Evolutionary conservation across 805 yeast genomes (phyloP), one percentile per base, ranked within the genome.

Genomic region (Myxozyma vanderwaltii): DNA sequence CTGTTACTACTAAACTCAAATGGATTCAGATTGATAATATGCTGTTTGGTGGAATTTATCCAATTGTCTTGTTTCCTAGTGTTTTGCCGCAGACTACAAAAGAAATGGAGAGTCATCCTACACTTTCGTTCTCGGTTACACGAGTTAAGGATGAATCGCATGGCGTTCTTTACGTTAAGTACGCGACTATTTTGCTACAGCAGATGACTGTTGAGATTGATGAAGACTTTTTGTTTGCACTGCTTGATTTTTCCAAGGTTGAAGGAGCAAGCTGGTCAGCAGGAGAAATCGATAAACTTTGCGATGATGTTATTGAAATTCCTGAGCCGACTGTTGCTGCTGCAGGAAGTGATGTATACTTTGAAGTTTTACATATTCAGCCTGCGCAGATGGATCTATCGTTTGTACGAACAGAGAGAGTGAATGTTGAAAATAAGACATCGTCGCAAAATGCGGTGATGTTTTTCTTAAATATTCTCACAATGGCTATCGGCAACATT

Each of bases 11-110:
- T 75, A 91, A 90, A 69, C 73, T 91, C 67, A 91, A 92, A 70
- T 95, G 99, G 99, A 76, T 94, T 33, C 99, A 94, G 72, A 79
- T 92, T 49, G 99, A 94, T 71, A 92, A 94, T 69, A 96, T 91
- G 70, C 74, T 92, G 49, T 89, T 85, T 68, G 96, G 96, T 2
- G 88, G 96, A 12, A 81, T 86, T 1, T 94, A 81, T 74, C 97
- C 97, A 1, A 92, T 91, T 56, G 77, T 94, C 12, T 64, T 94
- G 8, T 95, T 89, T 70, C 99, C 99, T 3, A 86, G 91, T 1
- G 91, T 89, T 8, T 82, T 94, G 49, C 96, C 97, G 1, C 88
- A 89, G 68, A 85, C 89, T 0, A 83, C 86, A 3, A 82, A 82
- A 64, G 98, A 92, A 68, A 82, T 91, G 82, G 86, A 85, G 56